Evolutionary conservation across 176 grass and related monocot species (phyloP).

Genomic region (Triticum dicoccoides): DNA sequence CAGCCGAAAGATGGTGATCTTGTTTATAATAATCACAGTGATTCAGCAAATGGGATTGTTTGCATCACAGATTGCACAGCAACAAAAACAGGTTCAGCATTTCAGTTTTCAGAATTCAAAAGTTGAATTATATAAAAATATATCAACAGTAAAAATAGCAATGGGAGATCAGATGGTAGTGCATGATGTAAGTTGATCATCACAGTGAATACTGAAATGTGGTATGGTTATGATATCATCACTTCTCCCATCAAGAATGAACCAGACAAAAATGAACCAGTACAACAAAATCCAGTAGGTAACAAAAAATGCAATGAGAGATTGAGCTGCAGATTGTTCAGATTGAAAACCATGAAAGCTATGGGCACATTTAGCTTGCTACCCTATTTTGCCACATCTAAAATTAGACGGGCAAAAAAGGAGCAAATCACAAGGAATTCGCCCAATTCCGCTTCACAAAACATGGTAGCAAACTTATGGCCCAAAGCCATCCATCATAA

Average conservation of each 20-base stretch:
- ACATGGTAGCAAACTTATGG: neutral
- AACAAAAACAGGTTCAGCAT: no score
- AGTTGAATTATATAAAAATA: neutral
- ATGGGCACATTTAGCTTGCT: neutral
- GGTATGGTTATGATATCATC: conserved; percentile 44
- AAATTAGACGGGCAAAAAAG: neutral
- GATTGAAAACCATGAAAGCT: conserved; percentile 51
- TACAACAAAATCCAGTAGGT: neutral
- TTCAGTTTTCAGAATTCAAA: neutral
- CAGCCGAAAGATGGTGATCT: conserved; percentile 67
- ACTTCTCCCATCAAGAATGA: conserved; percentile 20
- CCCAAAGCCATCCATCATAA: conserved; percentile 37
- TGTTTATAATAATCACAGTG: conserved; percentile 40
- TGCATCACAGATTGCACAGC: conserved; percentile 50
- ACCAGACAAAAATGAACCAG: neutral
- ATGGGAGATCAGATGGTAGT: conserved; percentile 62
- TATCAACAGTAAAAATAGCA: neutral
- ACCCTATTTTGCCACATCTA: neutral
- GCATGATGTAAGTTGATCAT: conserved; percentile 45
- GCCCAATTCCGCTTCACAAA: neutral
- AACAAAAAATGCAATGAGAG: no score
- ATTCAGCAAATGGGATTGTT: conserved; percentile 43
- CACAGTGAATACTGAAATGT: conserved; percentile 43
- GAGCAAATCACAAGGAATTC: neutral
- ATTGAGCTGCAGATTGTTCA: conserved; percentile 32